phyloP scores from a whole-genome alignment of 2,329 filamentous ascomycete genomes.

The Nakataea oryzae region DNA sequence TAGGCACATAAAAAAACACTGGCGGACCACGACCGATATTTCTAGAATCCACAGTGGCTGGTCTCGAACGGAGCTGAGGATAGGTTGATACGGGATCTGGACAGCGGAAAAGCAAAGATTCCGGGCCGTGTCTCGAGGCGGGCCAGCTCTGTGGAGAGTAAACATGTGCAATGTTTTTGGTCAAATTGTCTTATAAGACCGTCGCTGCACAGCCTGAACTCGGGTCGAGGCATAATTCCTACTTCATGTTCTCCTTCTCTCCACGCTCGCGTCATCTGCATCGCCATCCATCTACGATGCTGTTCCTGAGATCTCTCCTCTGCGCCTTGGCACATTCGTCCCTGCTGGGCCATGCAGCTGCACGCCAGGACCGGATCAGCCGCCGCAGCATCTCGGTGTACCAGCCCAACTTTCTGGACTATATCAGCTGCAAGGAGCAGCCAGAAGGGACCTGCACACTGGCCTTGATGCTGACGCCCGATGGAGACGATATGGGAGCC shows the following conservation, averaged over 20 bases:
- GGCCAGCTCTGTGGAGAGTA: too few relatives aligned
- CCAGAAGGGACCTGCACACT: neutral
- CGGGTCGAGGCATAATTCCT: neutral
- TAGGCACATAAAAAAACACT: neutral
- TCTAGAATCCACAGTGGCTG: neutral
- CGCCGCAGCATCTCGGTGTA: neutral
- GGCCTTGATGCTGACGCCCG: neutral
- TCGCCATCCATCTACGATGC: neutral
- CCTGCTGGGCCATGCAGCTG: neutral
- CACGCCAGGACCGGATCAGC: neutral
- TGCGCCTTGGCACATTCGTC: neutral
- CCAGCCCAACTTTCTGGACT: constrained; percentile 2
- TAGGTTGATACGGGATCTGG: neutral
- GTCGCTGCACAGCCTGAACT: neutral
- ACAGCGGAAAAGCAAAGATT: neutral
- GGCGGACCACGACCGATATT: neutral
- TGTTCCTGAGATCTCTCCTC: neutral
- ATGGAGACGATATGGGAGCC: neutral
- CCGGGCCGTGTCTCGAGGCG: neutral
- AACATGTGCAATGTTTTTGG: neutral
- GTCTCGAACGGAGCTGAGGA: neutral
- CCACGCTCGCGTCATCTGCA: neutral
- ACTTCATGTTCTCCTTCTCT: neutral
- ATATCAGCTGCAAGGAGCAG: neutral
- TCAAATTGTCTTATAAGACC: neutral